Evolutionary conservation across 441 rosid genomes (phyloP).

Genomic region (Pelargonium myrrhifolium): DNA sequence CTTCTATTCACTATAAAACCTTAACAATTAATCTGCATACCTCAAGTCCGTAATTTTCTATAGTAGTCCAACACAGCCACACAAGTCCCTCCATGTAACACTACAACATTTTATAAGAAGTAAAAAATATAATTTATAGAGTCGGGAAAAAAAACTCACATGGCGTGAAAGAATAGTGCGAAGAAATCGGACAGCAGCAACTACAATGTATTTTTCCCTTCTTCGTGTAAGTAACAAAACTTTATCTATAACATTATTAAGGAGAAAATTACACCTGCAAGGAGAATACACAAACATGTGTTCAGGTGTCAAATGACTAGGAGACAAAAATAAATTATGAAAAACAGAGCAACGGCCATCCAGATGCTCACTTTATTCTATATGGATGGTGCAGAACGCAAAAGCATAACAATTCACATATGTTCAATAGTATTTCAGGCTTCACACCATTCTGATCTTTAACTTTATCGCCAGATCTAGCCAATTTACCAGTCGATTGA

Average conservation of each 20-base stretch:
- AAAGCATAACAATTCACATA: slow-evolving; percentile 94
- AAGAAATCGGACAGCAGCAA: slow-evolving; percentile 90
- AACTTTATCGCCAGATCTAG: slow-evolving; percentile 35
- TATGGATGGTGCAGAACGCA: slow-evolving; percentile 93
- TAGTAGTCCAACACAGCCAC: not conserved
- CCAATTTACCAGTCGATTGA: slow-evolving; percentile 38
- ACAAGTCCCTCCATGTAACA: not conserved
- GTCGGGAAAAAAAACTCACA: slow-evolving; percentile 43
- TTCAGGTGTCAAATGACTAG: not conserved
- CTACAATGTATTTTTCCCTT: slow-evolving; percentile 91
- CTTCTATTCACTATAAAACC: not conserved
- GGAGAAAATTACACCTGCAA: slow-evolving; percentile 91
- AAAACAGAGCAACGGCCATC: slow-evolving; percentile 17
- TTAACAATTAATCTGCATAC: not conserved
- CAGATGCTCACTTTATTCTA: slow-evolving; percentile 67
- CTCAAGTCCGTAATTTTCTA: not conserved
- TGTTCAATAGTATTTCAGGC: slow-evolving; percentile 85
- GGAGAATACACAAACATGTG: slow-evolving; percentile 21
- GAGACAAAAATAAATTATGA: slow-evolving; percentile 5
- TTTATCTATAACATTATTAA: slow-evolving; percentile 73
- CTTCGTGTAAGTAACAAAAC: slow-evolving; percentile 76
- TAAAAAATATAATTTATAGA: not conserved
- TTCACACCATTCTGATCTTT: slow-evolving; percentile 42
- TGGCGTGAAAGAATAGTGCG: slow-evolving; percentile 85
- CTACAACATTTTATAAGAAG: not conserved